phyloP scores from a whole-genome alignment of 2,329 filamentous ascomycete species.

The Shiraia bambusicola region DNA sequence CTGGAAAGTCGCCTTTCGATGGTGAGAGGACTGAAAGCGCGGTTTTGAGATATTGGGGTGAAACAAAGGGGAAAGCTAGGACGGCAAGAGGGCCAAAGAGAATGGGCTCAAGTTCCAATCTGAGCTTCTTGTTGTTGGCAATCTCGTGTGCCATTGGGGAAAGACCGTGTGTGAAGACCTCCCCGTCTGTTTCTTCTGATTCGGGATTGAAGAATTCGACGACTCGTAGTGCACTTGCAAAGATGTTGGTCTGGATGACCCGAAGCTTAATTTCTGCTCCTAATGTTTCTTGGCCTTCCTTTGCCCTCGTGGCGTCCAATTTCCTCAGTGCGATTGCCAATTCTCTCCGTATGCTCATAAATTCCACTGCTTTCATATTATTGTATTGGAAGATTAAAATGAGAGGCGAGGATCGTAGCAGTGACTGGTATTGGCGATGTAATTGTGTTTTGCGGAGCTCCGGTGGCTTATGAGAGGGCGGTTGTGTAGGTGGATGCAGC shows the following conservation, averaged over 20 bases:
- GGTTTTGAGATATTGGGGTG: constrained; percentile 78
- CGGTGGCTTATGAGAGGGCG: constrained; percentile 81
- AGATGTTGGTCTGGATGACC: constrained; percentile 85
- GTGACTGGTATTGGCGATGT: constrained; percentile 80
- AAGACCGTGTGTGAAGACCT: constrained; percentile 60
- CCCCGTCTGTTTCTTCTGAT: constrained; percentile 48
- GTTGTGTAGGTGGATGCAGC: constrained; percentile 67
- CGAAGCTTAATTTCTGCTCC: constrained; percentile 71
- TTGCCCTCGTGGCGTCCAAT: constrained; percentile 70
- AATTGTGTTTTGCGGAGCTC: constrained; percentile 91
- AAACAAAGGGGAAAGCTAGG: constrained; percentile 78
- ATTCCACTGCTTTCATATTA: constrained; percentile 73
- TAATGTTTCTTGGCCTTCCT: constrained; percentile 51
- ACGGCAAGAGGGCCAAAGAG: constrained; percentile 79
- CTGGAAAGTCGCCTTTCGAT: constrained; percentile 67
- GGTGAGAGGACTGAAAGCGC: constrained; percentile 78
- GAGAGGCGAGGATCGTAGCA: constrained; percentile 81
- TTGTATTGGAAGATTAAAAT: constrained; percentile 85
- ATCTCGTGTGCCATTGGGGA: constrained; percentile 57
- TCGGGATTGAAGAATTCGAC: constrained; percentile 71
- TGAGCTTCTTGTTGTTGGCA: constrained; percentile 53
- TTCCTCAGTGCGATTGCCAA: constrained; percentile 62
- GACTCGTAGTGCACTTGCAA: constrained; percentile 79
- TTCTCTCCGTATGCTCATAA: constrained; percentile 71
- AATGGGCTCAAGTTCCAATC: constrained; percentile 69